Evolutionary conservation across 1,284 basidiomycete genomes (phyloP), one percentile per base, ranked within the genome.

Genomic region (Boletus smithii): DNA sequence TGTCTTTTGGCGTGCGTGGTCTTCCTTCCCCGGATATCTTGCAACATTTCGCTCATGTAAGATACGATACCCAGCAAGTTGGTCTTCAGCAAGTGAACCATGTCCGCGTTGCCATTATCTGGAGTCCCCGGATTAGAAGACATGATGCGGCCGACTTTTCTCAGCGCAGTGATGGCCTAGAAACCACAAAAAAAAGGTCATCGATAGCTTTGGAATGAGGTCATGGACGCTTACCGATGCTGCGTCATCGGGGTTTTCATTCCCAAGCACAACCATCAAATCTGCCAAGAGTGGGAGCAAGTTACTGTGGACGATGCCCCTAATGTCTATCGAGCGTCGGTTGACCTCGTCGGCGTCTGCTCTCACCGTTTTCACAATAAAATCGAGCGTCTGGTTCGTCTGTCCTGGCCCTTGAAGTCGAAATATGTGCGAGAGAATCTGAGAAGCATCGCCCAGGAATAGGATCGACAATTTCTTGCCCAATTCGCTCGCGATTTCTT

Each of bases 41-140:
- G 89, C 36, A 97, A 68, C 67, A 85, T 81, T 32, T 93, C 89
- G 51, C 87, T 93, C 58, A 95, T 75, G 49, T 83, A 74, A 0
- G 88, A 82, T 17, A 95, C 83, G 44, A 95, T 75, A 5, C 89
- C 92, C 8, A 95, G 76, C 71, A 94, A 85, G 56, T 91, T 77
- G 8, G 71, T 72, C 64, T 84, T 83, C 46, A 95, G 73, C 53
- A 92, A 84, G 0, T 65, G 62, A 13, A 76, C 73, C 30, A 88
- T 66, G 50, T 80, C 73, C 14, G 58, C 51, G 33, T 56, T 49
- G 60, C 64, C 32, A 47, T 55, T 51, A 33, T 54, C 46, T 39
- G 48, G 53, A 48, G 58, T 58, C 3, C 61, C 57, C 39, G 53
- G 56, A 51, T 58, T 39, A 9, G 24, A 24, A 20, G 58, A 59